phyloP scores from a whole-genome alignment of 176 grass and related monocot genomes.

The Rhynchospora tenuis region DNA sequence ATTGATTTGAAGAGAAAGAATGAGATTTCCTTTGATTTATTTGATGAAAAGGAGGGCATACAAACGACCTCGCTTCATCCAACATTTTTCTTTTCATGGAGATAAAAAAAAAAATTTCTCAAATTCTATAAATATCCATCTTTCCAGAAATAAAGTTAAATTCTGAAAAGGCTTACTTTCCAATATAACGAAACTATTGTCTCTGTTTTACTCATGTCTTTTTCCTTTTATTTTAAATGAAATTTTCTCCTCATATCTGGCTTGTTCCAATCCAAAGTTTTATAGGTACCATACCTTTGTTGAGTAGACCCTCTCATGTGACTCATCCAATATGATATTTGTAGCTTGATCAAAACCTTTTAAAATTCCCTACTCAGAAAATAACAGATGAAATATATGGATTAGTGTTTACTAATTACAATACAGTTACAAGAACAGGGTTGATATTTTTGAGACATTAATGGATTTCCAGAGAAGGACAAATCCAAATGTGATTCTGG shows the following conservation, averaged over 20 bases:
- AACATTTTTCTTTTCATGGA: not conserved
- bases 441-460: not conserved
- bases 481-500: not conserved
- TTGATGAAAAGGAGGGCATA: not conserved
- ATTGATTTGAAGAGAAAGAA: not conserved
- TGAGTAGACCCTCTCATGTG: constrained; percentile 92
- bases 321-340: constrained; percentile 97
- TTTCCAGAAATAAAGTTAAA: not conserved
- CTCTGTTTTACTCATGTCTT: not conserved
- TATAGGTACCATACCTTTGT: constrained; percentile 45
- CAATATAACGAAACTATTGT: not conserved
- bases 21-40: not conserved
- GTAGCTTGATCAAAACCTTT: constrained; percentile 95
- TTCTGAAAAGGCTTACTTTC: not conserved
- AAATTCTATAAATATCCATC: not conserved
- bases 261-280: not conserved
- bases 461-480: not conserved
- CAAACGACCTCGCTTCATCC: not conserved
- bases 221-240: no score
- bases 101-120: not conserved
- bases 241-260: not conserved
- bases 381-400: not conserved
- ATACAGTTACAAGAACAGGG: not conserved
- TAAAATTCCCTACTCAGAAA: constrained; percentile 53
- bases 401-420: not conserved